A percentile compares a stretch with the other conserved stretches of the same genome.
Conservation (phyloP, 116 monocot species). For the Zostera marina region DNA sequence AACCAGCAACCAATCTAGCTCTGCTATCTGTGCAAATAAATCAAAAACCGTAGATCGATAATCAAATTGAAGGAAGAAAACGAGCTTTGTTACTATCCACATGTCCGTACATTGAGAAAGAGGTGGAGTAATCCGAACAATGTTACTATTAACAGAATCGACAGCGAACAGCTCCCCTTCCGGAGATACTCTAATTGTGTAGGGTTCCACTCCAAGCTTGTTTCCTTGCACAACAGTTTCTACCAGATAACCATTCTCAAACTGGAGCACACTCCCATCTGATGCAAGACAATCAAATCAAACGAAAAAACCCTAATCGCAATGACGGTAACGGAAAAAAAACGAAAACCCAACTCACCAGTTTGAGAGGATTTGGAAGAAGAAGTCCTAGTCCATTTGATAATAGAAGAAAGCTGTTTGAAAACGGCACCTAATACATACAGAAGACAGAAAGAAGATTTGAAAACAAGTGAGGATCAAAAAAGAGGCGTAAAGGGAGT, state of each 20-base stretch:
- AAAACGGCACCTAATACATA: constrained; percentile 37
- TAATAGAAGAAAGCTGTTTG: constrained; percentile 49
- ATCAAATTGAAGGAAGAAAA: no score
- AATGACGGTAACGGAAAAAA: background rate
- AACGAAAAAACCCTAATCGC: background rate
- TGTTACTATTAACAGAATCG: constrained; percentile 67
- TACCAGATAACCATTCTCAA: constrained; percentile 76
- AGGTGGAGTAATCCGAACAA: constrained; percentile 84
- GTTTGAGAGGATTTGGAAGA: constrained; percentile 27
- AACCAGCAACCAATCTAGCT: constrained; percentile 84
- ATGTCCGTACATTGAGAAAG: constrained; percentile 59
- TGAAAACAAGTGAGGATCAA: background rate
- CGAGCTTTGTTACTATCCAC: background rate
- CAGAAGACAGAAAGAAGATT: background rate
- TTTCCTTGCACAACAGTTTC: constrained; percentile 91
- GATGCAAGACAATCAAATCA: background rate
- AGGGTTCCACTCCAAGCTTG: constrained; percentile 73
- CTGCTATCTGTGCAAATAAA: constrained; percentile 55
- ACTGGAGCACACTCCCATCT: constrained; percentile 68
- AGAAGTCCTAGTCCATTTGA: constrained; percentile 59
- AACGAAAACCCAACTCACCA: constrained; percentile 20
- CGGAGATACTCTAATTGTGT: constrained; percentile 59
- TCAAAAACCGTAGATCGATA: no score
- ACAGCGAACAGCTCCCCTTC: constrained; percentile 93
- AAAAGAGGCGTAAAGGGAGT: background rate